phyloP scores from a whole-genome alignment of 1,284 basidiomycete species.

The Volvariella surrecta region DNA sequence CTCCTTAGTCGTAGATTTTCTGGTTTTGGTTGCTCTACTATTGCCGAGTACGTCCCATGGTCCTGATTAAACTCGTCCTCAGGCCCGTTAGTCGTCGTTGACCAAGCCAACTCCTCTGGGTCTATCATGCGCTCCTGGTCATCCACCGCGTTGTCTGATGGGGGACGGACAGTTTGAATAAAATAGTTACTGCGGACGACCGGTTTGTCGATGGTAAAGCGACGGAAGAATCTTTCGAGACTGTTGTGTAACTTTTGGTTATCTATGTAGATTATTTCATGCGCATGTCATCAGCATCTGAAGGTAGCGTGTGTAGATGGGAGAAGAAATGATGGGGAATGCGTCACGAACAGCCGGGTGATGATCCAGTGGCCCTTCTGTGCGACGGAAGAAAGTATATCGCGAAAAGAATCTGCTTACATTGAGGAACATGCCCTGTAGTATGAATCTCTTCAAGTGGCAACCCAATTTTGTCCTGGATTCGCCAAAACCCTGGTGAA shows the following conservation, averaged over 20 bases:
- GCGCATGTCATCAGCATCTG: background rate
- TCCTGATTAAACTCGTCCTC: slow-evolving; percentile 46
- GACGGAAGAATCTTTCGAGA: slow-evolving; percentile 64
- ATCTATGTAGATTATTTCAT: slow-evolving; percentile 28
- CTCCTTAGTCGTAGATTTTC: slow-evolving; percentile 51
- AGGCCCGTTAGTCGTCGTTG: slow-evolving; percentile 49
- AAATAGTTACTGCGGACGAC: slow-evolving; percentile 69
- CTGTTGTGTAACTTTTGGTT: slow-evolving; percentile 55
- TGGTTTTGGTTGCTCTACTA: slow-evolving; percentile 20
- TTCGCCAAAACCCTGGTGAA: slow-evolving; percentile 62
- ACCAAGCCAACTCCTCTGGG: slow-evolving; percentile 64
- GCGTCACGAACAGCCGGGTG: too few relatives aligned
- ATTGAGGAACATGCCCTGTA: slow-evolving; percentile 61
- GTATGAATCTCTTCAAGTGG: slow-evolving; percentile 68
- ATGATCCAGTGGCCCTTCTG: too few relatives aligned
- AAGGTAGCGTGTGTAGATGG: background rate
- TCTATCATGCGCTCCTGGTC: slow-evolving; percentile 29
- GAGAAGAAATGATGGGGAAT: too few relatives aligned
- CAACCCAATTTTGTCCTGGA: slow-evolving; percentile 70
- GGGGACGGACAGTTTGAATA: slow-evolving; percentile 44
- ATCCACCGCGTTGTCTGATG: slow-evolving; percentile 11
- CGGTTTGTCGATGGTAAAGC: slow-evolving; percentile 57
- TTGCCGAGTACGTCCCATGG: slow-evolving; percentile 11
- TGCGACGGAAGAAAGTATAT: too few relatives aligned
- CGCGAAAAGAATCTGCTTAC: slow-evolving; percentile 28